phyloP scores from a whole-genome alignment of 441 rosid genomes.

The Biscutella laevigata region DNA sequence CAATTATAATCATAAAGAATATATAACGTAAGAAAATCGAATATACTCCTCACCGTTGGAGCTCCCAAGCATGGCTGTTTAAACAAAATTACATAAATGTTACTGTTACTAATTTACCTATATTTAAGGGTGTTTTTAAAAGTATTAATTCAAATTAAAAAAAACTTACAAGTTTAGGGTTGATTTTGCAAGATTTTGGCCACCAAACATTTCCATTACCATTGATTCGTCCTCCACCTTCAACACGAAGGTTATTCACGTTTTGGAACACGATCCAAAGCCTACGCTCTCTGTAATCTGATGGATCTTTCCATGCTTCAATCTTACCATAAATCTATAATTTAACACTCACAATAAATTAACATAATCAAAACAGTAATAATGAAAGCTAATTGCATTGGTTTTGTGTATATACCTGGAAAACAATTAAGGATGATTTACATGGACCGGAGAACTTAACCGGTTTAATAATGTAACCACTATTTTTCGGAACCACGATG shows the following conservation, averaged over 20 bases:
- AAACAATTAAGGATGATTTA: slow-evolving; percentile 32
- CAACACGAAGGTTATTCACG: slow-evolving; percentile 42
- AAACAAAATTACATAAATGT: too few species aligned
- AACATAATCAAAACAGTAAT: background rate
- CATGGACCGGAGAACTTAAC: slow-evolving; percentile 79
- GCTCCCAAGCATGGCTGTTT: slow-evolving; percentile 70
- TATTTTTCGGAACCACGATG: slow-evolving; percentile 45
- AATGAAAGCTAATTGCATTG: background rate
- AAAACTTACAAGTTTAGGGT: slow-evolving; percentile 45
- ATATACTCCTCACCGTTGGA: slow-evolving; percentile 86
- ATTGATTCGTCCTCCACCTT: slow-evolving; percentile 71
- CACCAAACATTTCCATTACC: slow-evolving; percentile 85
- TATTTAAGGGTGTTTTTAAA: too few species aligned
- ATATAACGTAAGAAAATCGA: too few species aligned
- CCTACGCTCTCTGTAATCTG: slow-evolving; percentile 38
- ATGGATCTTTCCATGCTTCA: slow-evolving; percentile 37
- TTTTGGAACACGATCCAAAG: slow-evolving; percentile 55
- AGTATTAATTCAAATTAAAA: too few species aligned
- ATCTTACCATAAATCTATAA: slow-evolving; percentile 67
- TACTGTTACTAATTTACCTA: too few species aligned
- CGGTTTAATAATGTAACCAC: slow-evolving; percentile 48
- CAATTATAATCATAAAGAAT: too few species aligned
- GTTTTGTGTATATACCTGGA: slow-evolving; percentile 11
- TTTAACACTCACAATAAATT: background rate
- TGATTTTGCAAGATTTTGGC: slow-evolving; percentile 77